Evolutionary conservation across 2,329 filamentous ascomycete species (phyloP).

Genomic region (Monosporascus ibericus): DNA sequence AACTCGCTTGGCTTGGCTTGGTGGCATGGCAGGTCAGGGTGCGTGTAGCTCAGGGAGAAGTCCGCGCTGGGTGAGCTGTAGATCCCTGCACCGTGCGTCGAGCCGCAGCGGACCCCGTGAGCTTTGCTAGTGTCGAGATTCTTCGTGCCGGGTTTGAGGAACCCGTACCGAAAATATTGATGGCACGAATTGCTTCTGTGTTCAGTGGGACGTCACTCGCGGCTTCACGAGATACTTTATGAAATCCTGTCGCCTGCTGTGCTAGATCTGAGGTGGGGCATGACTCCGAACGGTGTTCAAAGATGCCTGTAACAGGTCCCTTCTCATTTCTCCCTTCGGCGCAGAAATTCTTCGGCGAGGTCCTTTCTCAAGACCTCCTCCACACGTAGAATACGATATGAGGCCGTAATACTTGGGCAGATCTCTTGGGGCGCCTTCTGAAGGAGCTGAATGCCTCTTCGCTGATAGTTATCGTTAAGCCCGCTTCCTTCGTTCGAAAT

Average conservation of each 20-base stretch:
- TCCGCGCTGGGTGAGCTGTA: slow-evolving; percentile 36
- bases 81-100: slow-evolving; percentile 35
- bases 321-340: slow-evolving; percentile 20
- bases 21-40: slow-evolving; percentile 22
- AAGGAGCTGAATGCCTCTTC: slow-evolving; percentile 26
- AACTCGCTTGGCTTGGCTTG: slow-evolving; percentile 21
- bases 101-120: slow-evolving; percentile 28
- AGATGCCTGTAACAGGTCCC: slow-evolving; percentile 12
- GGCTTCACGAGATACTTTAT: slow-evolving; percentile 30
- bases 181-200: slow-evolving; percentile 26
- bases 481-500: slow-evolving; percentile 6
- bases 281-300: slow-evolving; percentile 3
- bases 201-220: slow-evolving; percentile 35
- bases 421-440: slow-evolving; percentile 27
- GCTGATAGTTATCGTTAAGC: slow-evolving; percentile 9
- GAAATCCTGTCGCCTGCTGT: slow-evolving; percentile 19
- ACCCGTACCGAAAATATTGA: slow-evolving; percentile 38
- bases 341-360: slow-evolving; percentile 24
- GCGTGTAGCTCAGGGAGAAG: slow-evolving; percentile 32
- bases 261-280: slow-evolving; percentile 5
- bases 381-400: slow-evolving; percentile 31
- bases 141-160: slow-evolving; percentile 30
- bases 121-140: slow-evolving; percentile 21
- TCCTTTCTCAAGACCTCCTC: slow-evolving; percentile 31
- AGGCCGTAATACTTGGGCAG: slow-evolving; percentile 21